Evolutionary conservation across 441 rosid genomes (phyloP).

Genomic region (Populus hybrid): DNA sequence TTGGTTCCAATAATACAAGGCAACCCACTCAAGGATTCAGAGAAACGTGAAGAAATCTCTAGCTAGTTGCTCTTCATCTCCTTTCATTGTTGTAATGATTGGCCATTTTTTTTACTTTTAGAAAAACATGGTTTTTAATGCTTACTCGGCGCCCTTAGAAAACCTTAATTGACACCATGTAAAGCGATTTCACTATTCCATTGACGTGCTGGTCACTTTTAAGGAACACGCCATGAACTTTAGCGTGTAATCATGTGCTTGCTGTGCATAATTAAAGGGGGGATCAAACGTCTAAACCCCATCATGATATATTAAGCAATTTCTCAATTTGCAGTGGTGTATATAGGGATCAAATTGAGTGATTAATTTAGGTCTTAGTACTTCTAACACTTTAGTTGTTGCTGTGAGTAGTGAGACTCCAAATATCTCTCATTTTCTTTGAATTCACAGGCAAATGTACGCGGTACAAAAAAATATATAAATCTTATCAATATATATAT

Average conservation of each 20-base stretch:
- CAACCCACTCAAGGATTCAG: not conserved
- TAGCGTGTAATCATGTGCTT: not conserved
- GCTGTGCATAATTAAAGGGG: not conserved
- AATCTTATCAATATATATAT: no score
- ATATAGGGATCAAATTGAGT: not conserved
- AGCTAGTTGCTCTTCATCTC: not conserved
- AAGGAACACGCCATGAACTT: not conserved
- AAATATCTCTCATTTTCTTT: no score
- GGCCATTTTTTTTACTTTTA: not conserved
- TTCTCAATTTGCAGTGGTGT: not conserved
- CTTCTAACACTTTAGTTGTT: not conserved
- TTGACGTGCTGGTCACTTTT: not conserved
- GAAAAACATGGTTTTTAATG: not conserved
- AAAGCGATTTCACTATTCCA: conserved; percentile 5
- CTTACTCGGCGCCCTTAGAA: not conserved
- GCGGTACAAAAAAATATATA: no score
- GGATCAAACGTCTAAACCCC: not conserved
- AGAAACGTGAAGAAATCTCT: conserved; percentile 2
- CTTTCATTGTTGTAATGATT: conserved; percentile 9
- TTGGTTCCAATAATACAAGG: conserved; percentile 13
- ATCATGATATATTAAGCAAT: not conserved
- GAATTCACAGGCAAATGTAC: no score
- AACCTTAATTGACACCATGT: not conserved
- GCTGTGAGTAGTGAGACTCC: not conserved
- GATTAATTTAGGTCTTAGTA: no score